Base-by-base conservation (phyloP, 257 asterid genomes). In the Solanum tacnaense region DNA sequence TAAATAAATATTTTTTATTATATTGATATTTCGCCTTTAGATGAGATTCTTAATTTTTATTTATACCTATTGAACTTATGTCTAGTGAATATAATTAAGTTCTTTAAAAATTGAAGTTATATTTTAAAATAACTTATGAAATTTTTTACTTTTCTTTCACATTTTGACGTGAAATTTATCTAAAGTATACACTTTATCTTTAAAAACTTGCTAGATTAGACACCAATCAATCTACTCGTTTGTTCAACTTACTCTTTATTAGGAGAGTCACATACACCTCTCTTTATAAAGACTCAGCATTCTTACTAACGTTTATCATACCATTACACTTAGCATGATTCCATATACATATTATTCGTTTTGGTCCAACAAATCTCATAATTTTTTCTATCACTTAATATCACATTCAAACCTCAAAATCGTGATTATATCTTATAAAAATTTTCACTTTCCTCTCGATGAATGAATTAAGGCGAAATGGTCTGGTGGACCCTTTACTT, bases 231-330 rank as follows among this genome's bases (percentile, higher is more conserved):
- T 67, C 18, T 0, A 67, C 0, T 2, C 1, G 0, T n/a, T 65
- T 65, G 18, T 0, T 29, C 9, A 67, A 13, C 7, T 4, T 67
- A 13, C 34, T 67, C 9, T 11, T 13, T 2, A 6, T 67, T 46
- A 67, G 1, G 32, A 29, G 4, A 0, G 31, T 67, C 18, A 25
- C 9, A 25, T 67, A 67, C 16, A 25, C 34, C 34, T 65, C 2
- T 23, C 2, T n/a, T 65, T 65, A 23, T 9, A n/a, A 25, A n/a
- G 0, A n/a, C 6, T n/a, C 20, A 0, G 0, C 1, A 0, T 25
- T 0, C 4, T 67, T 2, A 5, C 0, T 67, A 15, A 25, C 0
- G 0, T 12, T 25, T 67, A 13, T 25, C 16, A 2, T 13, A 11
- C 4, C 73, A 25, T n/a, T 6, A 13, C 7, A 65, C 32, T 5